These are phyloP conservation scores for Entomophthora muscae DNA, from an alignment of 371 early-diverging fungal genomes.

Conservation along the genomic window DNA sequence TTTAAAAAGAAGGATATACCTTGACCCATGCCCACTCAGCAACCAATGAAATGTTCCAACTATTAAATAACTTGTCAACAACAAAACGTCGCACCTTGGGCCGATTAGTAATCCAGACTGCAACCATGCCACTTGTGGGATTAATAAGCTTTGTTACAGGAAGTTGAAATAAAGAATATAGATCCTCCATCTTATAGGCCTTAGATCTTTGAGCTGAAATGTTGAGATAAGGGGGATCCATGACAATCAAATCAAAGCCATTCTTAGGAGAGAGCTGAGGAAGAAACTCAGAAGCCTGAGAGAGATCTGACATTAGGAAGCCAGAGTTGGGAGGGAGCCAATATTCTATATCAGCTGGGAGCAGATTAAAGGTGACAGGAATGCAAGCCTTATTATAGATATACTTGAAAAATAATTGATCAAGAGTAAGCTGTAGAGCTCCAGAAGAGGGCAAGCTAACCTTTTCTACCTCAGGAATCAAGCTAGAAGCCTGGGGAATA, in stretches of 20 bases:
- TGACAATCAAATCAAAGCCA: slow-evolving; percentile 37
- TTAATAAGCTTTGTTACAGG: slow-evolving; percentile 26
- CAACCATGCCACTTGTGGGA: slow-evolving; percentile 22
- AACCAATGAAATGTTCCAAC: slow-evolving; percentile 35
- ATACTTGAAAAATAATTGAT: not conserved
- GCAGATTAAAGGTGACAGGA: not conserved
- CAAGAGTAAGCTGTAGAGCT: not conserved
- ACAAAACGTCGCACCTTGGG: slow-evolving; percentile 37
- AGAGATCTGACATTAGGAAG: not conserved
- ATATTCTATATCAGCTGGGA: not conserved
- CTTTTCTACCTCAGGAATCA: too few species aligned
- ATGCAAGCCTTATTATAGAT: not conserved
- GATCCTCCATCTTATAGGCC: slow-evolving; percentile 36
- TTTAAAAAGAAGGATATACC: slow-evolving; percentile 12
- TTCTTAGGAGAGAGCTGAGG: slow-evolving; percentile 6
- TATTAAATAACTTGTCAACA: slow-evolving; percentile 38
- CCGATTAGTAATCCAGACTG: slow-evolving; percentile 61
- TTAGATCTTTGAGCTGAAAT: slow-evolving; percentile 31
- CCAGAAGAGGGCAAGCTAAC: too few species aligned
- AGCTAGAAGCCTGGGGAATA: too few species aligned
- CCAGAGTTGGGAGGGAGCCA: not conserved
- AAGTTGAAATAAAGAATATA: slow-evolving; percentile 42
- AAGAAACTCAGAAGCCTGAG: not conserved
- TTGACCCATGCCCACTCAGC: slow-evolving; percentile 56
- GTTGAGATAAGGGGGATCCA: slow-evolving; percentile 71